Percentiles rank a stretch among this genome's conserved stretches.
Evolutionary conservation across 768 basidiomycete genomes (phyloP).

Genomic region (Termitomyces bulborhizus): DNA sequence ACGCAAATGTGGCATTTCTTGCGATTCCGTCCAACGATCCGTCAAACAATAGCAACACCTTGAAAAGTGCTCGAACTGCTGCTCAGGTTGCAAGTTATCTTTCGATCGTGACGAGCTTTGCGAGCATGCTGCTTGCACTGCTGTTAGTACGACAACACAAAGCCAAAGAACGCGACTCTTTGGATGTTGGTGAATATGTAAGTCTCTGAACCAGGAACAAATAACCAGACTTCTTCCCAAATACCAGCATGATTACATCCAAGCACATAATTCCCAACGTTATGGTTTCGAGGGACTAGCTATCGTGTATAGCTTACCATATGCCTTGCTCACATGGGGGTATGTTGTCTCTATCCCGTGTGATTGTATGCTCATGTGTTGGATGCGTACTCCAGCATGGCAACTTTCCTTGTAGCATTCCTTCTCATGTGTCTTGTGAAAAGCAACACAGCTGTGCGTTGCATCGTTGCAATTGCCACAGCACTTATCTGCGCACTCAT

Average conservation of each 20-base stretch:
- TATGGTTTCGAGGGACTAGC: slow-evolving; percentile 2
- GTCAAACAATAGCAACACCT: slow-evolving; percentile 20
- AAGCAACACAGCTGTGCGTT: background rate
- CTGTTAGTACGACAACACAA: slow-evolving; percentile 39
- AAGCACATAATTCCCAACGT: background rate
- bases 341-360: background rate
- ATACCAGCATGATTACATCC: background rate
- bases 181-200: slow-evolving; percentile 7
- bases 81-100: slow-evolving; percentile 37
- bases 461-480: background rate
- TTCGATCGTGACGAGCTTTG: slow-evolving; percentile 36
- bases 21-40: slow-evolving; percentile 36
- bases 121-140: slow-evolving; percentile 36
- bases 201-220: background rate
- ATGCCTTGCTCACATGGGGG: slow-evolving; percentile 6
- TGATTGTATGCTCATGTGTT: background rate
- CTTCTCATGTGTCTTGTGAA: slow-evolving; percentile 1
- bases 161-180: slow-evolving; percentile 22
- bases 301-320: slow-evolving; percentile 6
- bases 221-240: background rate
- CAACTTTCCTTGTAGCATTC: background rate
- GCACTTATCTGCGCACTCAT: background rate
- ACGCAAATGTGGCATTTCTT: slow-evolving; percentile 45
- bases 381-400: background rate
- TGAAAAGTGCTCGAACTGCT: slow-evolving; percentile 12